Percentiles rank a stretch among this genome's conserved stretches.
phyloP scores from a whole-genome alignment of 208 protist genomes.

The Wallacemonas sp. region DNA sequence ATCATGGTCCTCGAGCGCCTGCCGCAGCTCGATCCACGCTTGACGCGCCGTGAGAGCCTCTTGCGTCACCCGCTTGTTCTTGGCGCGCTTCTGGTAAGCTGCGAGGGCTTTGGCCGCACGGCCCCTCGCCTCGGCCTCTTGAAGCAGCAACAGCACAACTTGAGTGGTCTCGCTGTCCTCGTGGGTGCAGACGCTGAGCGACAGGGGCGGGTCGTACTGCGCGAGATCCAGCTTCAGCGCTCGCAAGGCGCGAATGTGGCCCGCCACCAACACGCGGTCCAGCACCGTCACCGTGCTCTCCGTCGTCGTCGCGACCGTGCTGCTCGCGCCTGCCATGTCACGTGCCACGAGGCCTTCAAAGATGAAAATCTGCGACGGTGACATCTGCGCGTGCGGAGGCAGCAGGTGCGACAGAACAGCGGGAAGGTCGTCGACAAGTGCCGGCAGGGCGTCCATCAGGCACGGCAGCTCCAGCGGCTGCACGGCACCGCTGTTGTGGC shows the following conservation, averaged over 20 bases:
- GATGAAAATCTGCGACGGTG: conserved; percentile 30
- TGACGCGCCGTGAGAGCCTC: background rate
- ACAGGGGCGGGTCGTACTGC: conserved; percentile 11
- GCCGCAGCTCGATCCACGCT: background rate
- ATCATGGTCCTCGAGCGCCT: background rate
- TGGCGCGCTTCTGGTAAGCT: conserved; percentile 2
- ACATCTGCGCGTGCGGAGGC: conserved; percentile 23
- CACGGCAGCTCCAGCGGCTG: conserved; percentile 11
- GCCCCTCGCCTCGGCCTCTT: conserved; percentile 16
- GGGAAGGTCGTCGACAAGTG: conserved; percentile 23
- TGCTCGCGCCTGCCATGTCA: conserved; percentile 18
- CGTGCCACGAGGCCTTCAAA: conserved; percentile 37
- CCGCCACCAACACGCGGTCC: conserved; percentile 23
- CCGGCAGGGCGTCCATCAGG: conserved; percentile 18
- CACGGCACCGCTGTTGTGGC: conserved; percentile 4
- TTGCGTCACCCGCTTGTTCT: background rate
- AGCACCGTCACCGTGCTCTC: conserved; percentile 26
- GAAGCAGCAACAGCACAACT: conserved; percentile 15
- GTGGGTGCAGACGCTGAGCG: conserved; percentile 5
- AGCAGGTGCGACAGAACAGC: conserved; percentile 26
- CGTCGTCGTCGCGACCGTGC: background rate
- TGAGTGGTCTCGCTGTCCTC: background rate
- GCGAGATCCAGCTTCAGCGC: conserved; percentile 3
- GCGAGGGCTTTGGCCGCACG: background rate
- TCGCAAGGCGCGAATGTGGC: conserved; percentile 16